Evolutionary conservation across 1,139 yeast species (phyloP).

Genomic region (Magnusiomyces sp.): DNA sequence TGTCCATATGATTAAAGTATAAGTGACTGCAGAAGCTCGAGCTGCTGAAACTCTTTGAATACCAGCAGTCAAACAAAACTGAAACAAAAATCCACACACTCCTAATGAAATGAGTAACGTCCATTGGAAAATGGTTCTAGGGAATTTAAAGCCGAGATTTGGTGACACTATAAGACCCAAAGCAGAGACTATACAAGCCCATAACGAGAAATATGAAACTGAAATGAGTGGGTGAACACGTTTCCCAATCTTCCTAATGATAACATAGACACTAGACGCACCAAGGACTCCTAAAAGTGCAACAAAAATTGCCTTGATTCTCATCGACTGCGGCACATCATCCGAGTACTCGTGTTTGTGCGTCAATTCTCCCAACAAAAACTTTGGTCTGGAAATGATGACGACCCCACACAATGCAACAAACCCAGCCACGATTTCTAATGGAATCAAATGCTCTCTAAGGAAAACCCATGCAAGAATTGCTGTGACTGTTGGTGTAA

Average conservation of each 20-base stretch:
- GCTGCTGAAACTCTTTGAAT: slow-evolving; percentile 77
- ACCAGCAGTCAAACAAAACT: slow-evolving; percentile 71
- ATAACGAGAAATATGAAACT: slow-evolving; percentile 66
- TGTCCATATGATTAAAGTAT: slow-evolving; percentile 72
- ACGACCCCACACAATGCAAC: slow-evolving; percentile 69
- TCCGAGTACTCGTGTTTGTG: slow-evolving; percentile 11
- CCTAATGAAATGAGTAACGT: slow-evolving; percentile 53
- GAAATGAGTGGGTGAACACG: slow-evolving; percentile 72
- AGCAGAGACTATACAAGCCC: slow-evolving; percentile 50
- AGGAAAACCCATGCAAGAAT: slow-evolving; percentile 61
- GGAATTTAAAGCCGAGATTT: slow-evolving; percentile 48
- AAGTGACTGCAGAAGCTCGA: slow-evolving; percentile 64
- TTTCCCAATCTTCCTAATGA: slow-evolving; percentile 66
- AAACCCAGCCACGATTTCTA: slow-evolving; percentile 63
- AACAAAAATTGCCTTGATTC: slow-evolving; percentile 46
- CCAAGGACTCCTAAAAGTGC: slow-evolving; percentile 67
- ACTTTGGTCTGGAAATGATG: slow-evolving; percentile 74
- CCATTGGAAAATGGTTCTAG: slow-evolving; percentile 59
- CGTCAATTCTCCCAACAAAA: slow-evolving; percentile 39
- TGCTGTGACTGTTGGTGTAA: slow-evolving; percentile 72
- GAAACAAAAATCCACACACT: slow-evolving; percentile 72
- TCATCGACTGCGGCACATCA: slow-evolving; percentile 12
- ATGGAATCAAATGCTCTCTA: slow-evolving; percentile 55
- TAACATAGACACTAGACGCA: slow-evolving; percentile 61
- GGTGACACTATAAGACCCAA: slow-evolving; percentile 50